Evolutionary conservation across 192 early-diverging fungal genomes (phyloP).

Genomic region (Coemansia sp.): DNA sequence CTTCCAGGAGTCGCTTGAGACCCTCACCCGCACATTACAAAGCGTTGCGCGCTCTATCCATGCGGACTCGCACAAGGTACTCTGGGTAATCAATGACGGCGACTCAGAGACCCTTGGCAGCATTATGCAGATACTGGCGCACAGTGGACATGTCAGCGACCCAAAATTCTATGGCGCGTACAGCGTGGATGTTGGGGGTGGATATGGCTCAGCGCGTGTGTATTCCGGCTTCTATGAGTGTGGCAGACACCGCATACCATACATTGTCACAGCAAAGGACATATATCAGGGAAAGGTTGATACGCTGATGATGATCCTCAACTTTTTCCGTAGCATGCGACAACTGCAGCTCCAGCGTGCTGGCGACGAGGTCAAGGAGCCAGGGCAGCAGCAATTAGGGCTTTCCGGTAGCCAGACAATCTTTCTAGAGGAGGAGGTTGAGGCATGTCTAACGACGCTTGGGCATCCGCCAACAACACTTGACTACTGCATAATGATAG

Average conservation of each 20-base stretch:
- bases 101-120: constrained; percentile 21
- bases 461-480: constrained; percentile 27
- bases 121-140: constrained; percentile 39
- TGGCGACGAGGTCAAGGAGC: not conserved
- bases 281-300: constrained; percentile 43
- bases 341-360: constrained; percentile 14
- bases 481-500: constrained; percentile 39
- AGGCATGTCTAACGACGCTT: constrained; percentile 35
- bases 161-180: constrained; percentile 52
- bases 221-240: constrained; percentile 92
- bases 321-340: constrained; percentile 45
- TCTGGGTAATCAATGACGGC: constrained; percentile 53
- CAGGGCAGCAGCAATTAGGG: not conserved
- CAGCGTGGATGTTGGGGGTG: constrained; percentile 27
- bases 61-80: constrained; percentile 38
- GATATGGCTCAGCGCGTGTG: constrained; percentile 57
- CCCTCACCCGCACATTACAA: constrained; percentile 44
- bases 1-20: constrained; percentile 33
- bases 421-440: constrained; percentile 52
- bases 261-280: constrained; percentile 88
- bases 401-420: constrained; percentile 22
- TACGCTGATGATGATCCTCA: constrained; percentile 53
- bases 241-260: constrained; percentile 86
- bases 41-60: constrained; percentile 46
- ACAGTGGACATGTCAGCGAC: constrained; percentile 39